These are phyloP conservation scores for Abelmoschus esculentus DNA, from an alignment of 345 rosid species.

Conservation along the genomic window DNA sequence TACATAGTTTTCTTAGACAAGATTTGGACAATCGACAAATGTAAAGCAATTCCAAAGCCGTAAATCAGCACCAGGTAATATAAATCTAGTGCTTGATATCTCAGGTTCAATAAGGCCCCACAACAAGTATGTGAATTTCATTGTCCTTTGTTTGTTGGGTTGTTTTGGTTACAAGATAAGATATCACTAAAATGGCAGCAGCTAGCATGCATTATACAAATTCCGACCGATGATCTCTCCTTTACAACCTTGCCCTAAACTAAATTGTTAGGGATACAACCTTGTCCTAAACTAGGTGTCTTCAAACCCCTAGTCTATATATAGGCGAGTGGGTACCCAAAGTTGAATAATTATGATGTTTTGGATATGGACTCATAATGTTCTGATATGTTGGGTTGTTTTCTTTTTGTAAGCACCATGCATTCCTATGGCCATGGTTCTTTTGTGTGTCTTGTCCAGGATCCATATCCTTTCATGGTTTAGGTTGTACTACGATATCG, in stretches of 20 bases:
- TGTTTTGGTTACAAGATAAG: constrained; percentile 8
- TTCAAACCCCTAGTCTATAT: not conserved
- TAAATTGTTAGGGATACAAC: too few species aligned
- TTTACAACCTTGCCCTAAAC: not conserved
- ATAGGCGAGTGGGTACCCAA: not conserved
- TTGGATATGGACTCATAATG: constrained; percentile 1
- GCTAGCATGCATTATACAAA: not conserved
- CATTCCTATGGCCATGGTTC: constrained; percentile 10
- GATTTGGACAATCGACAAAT: too few species aligned
- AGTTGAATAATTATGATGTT: not conserved
- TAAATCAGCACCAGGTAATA: not conserved
- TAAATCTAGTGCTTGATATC: constrained; percentile 17
- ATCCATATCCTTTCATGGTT: too few species aligned
- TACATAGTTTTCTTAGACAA: too few species aligned
- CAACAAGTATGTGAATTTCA: not conserved
- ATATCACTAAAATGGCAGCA: not conserved
- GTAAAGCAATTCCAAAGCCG: not conserved
- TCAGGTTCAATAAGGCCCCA: constrained; percentile 8
- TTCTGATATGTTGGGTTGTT: not conserved
- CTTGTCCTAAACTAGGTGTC: not conserved
- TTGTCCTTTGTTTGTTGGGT: constrained; percentile 4
- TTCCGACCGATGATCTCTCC: not conserved
- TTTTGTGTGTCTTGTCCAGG: not conserved
- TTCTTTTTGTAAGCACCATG: constrained; percentile 7
- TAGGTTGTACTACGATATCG: not conserved